These are phyloP conservation scores for Lycium ferocissimum DNA, from an alignment of 257 asterid species.

Conservation along the genomic window DNA sequence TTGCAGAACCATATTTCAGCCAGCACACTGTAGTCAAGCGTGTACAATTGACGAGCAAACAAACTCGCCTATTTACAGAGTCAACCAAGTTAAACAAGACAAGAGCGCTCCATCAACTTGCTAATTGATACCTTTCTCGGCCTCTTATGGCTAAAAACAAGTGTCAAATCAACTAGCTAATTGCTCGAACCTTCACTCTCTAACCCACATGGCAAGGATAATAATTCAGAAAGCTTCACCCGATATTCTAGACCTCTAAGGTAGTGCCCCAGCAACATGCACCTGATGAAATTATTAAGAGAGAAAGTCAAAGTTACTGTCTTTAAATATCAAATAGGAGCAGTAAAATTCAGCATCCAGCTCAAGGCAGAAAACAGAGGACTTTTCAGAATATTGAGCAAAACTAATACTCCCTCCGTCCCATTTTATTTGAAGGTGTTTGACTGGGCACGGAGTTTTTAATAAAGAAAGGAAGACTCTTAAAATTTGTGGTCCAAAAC, in stretches of 20 bases:
- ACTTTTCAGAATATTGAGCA: neutral
- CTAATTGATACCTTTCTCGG: slow-evolving; percentile 28
- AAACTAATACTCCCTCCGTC: too few relatives aligned
- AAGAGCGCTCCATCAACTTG: slow-evolving; percentile 35
- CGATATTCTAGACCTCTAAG: slow-evolving; percentile 90
- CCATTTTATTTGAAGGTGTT: too few relatives aligned
- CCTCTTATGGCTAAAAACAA: slow-evolving; percentile 11
- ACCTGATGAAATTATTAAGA: slow-evolving; percentile 54
- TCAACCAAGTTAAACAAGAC: neutral
- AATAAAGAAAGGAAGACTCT: too few relatives aligned
- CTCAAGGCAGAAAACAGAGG: neutral
- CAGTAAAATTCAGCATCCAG: neutral
- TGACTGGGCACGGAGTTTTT: too few relatives aligned
- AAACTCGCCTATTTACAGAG: neutral
- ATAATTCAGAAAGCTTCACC: slow-evolving; percentile 70
- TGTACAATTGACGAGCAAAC: neutral
- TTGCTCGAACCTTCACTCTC: slow-evolving; percentile 40
- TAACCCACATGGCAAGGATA: slow-evolving; percentile 54
- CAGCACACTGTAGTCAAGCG: neutral
- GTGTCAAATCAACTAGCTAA: slow-evolving; percentile 40
- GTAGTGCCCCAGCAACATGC: slow-evolving; percentile 95
- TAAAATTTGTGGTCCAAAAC: too few relatives aligned
- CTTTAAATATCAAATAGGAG: neutral
- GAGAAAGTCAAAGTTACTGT: slow-evolving; percentile 19
- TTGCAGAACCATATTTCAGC: neutral